Base-by-base conservation (phyloP, 139 green algal species). In the Chlamydomonas sphaeroides region DNA sequence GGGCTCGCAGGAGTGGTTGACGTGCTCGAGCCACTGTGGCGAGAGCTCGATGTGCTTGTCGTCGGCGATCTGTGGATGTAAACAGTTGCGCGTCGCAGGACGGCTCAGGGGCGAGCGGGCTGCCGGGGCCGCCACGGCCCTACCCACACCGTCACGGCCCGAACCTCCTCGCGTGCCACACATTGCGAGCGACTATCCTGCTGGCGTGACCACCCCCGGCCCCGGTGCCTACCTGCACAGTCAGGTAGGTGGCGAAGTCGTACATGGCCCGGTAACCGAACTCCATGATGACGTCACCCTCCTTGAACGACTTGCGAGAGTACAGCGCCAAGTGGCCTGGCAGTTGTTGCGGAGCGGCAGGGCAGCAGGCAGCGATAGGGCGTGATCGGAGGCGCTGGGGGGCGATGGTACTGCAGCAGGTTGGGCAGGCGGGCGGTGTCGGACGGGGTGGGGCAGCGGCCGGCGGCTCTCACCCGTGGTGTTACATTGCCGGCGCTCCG, bases 1-100 rank as follows among this genome's bases (percentile, higher is more conserved):
- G 65, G 65, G 65, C 36, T 71, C 65, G 65, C 65, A 71, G 36
- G n/a, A 45, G 65, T 71, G 65, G 65, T 71, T 71, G 20, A 71
- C 15, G 65, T 71, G 65, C 36, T 71, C 65, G 38, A 71, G 36
- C 65, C 65, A 71, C 36, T 15, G 25, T 23, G 65, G 65, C 23
- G 36, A 33, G n/a, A 71, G 65, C 65, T 53, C 36, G 38, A 71
- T 71, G 65, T 71, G 65, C 65, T 51, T 49, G 65, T 51, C 65
- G 8, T 51, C 65, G 65, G 38, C 65, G 11, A 51, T 21, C 65
- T 71, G 65, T 8, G 63, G 33, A n/a, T 68, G 63, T 4, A 25
- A 28, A 11, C 32, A 15, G 62, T 68, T 68, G 32, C 21, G 33
- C 10, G 8, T 30, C 3, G 8, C 32, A 41, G 15, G 7, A 32